These are phyloP conservation scores for Eutrema yunnanense DNA, from an alignment of 345 rosid genomes.

Conservation along the genomic window DNA sequence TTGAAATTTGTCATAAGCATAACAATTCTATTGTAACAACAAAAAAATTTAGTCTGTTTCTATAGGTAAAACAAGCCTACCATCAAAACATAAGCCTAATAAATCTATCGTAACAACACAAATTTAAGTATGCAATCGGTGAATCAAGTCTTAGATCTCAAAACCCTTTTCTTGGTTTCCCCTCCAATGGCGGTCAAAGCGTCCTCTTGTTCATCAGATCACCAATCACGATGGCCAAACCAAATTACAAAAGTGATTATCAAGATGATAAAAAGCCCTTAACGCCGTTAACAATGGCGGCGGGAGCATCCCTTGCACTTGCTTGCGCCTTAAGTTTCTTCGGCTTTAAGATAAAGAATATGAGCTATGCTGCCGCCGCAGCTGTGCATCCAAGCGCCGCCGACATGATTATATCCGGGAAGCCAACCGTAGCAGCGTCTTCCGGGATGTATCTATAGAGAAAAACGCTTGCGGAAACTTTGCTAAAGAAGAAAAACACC, in stretches of 20 bases:
- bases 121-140: too few relatives aligned
- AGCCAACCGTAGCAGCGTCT: conserved; percentile 29
- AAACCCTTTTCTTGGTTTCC: conserved; percentile 13
- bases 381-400: conserved; percentile 36
- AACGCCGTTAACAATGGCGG: conserved; percentile 9
- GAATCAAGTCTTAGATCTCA: neutral
- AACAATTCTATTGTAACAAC: too few relatives aligned
- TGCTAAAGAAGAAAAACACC: too few relatives aligned
- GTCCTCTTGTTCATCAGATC: conserved; percentile 6
- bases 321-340: conserved; percentile 48
- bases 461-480: too few relatives aligned
- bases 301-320: conserved; percentile 40
- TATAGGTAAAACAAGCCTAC: too few relatives aligned
- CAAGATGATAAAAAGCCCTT: neutral
- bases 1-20: too few relatives aligned
- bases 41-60: too few relatives aligned
- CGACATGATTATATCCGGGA: conserved; percentile 30
- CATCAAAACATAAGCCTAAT: too few relatives aligned
- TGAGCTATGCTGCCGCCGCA: conserved; percentile 39
- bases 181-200: neutral
- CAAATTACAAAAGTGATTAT: conserved; percentile 9
- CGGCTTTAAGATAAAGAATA: conserved; percentile 23
- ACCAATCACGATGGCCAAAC: conserved; percentile 15
- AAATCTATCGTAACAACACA: too few relatives aligned
- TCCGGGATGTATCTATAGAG: conserved; percentile 2